phyloP scores from a whole-genome alignment of 2,329 filamentous ascomycete genomes.

The Aspergillus uvarum region DNA sequence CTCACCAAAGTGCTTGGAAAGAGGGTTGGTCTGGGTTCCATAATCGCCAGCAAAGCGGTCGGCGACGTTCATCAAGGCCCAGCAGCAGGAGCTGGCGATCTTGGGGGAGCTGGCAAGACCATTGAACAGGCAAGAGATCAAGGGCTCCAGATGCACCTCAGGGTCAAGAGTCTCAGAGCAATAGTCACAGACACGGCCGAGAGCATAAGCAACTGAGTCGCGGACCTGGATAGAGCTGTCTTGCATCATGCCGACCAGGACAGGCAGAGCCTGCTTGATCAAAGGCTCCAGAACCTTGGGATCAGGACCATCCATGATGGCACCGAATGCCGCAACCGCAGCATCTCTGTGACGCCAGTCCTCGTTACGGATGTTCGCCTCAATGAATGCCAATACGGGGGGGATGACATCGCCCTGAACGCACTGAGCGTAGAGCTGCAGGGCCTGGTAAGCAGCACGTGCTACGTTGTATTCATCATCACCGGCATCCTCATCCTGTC shows the following conservation, averaged over 20 bases:
- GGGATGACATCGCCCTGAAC: slow-evolving; percentile 81
- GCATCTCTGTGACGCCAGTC: slow-evolving; percentile 96
- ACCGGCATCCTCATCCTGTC: slow-evolving; percentile 94
- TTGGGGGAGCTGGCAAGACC: slow-evolving; percentile 88
- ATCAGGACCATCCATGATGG: slow-evolving; percentile 98
- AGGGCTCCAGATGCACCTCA: slow-evolving; percentile 72
- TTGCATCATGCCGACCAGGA: slow-evolving; percentile 89
- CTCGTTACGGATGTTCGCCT: slow-evolving; percentile 81
- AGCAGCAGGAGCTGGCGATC: slow-evolving; percentile 98
- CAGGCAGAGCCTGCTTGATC: slow-evolving; percentile 89
- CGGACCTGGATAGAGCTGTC: slow-evolving; percentile 86
- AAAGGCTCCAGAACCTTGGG: slow-evolving; percentile 89
- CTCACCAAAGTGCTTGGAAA: slow-evolving; percentile 90
- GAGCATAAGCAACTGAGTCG: slow-evolving; percentile 92
- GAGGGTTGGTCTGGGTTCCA: slow-evolving; percentile 73
- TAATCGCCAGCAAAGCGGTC: slow-evolving; percentile 90
- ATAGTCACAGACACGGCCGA: slow-evolving; percentile 92
- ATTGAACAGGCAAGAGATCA: slow-evolving; percentile 86
- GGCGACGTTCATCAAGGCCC: slow-evolving; percentile 97
- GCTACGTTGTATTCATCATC: slow-evolving; percentile 98
- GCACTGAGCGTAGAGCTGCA: slow-evolving; percentile 92
- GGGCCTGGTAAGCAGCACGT: slow-evolving; percentile 90
- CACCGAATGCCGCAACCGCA: slow-evolving; percentile 93
- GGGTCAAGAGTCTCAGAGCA: slow-evolving; percentile 91
- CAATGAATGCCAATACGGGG: slow-evolving; percentile 86